Evolutionary conservation across 192 early-diverging fungal species (phyloP).

Genomic region (Thamnidium elegans): DNA sequence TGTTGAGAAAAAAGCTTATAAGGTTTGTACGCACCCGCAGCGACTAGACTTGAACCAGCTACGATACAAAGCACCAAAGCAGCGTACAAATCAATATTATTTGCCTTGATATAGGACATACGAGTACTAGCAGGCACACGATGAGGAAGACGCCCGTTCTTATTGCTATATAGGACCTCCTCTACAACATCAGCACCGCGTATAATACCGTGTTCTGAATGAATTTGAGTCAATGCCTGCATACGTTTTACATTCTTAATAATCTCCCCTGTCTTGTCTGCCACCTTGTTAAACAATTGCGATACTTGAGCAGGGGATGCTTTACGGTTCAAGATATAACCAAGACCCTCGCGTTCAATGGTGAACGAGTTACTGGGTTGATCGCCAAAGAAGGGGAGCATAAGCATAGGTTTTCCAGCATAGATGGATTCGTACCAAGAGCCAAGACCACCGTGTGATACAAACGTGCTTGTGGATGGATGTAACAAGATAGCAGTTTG

Average conservation of each 20-base stretch:
- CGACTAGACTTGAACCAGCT: no score
- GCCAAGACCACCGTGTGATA: slow-evolving; percentile 29
- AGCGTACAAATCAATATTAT: slow-evolving; percentile 21
- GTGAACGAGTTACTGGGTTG: slow-evolving; percentile 17
- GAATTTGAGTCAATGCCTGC: slow-evolving; percentile 17
- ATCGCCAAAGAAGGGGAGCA: slow-evolving; percentile 31
- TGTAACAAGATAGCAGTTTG: slow-evolving; percentile 36
- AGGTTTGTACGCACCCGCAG: no score
- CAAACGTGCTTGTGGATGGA: slow-evolving; percentile 17
- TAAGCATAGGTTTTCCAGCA: slow-evolving; percentile 24
- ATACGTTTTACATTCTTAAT: not conserved
- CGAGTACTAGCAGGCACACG: slow-evolving; percentile 11
- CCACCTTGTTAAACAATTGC: not conserved
- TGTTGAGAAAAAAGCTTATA: no score
- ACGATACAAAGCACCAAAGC: no score
- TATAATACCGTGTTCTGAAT: slow-evolving; percentile 5
- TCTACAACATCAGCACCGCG: slow-evolving; percentile 24
- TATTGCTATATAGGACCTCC: slow-evolving; percentile 17
- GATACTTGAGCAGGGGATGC: not conserved
- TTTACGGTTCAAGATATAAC: not conserved
- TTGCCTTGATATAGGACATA: slow-evolving; percentile 18
- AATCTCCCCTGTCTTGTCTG: not conserved
- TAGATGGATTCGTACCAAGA: slow-evolving; percentile 37
- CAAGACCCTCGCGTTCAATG: not conserved
- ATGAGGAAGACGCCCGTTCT: slow-evolving; percentile 16